These are phyloP conservation scores for Clarireedia monteithiana DNA, from an alignment of 2,329 filamentous ascomycete species.

Conservation along the genomic window DNA sequence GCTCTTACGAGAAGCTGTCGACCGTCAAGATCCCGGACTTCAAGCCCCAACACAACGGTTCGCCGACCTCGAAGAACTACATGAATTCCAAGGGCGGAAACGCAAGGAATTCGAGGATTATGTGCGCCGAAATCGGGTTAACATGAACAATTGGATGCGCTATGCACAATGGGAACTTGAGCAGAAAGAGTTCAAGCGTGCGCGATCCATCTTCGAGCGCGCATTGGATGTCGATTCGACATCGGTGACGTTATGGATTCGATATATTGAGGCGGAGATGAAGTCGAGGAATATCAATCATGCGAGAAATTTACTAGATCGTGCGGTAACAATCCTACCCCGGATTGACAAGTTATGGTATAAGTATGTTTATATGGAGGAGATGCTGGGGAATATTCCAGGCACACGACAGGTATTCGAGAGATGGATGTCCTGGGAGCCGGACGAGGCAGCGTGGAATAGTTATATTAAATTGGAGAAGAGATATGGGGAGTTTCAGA, in stretches of 20 bases:
- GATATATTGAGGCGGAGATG: conserved; percentile 96
- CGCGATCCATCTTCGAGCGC: conserved; percentile 87
- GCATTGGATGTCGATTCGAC: conserved; percentile 88
- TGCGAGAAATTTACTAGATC: conserved; percentile 86
- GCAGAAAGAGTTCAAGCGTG: conserved; percentile 92
- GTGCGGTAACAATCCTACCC: conserved; percentile 86
- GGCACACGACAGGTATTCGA: conserved; percentile 93
- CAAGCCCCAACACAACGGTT: conserved; percentile 93
- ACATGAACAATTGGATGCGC: conserved; percentile 98
- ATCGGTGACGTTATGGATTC: conserved; percentile 78
- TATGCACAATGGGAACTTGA: conserved; percentile 97
- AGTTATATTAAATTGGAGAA: conserved; percentile 97
- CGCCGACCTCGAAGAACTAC: conserved; percentile 91
- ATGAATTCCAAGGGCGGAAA: conserved; percentile 95
- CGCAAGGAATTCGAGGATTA: conserved; percentile 97
- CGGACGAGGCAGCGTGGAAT: conserved; percentile 90
- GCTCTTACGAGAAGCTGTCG: conserved; percentile 91
- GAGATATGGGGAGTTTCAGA: conserved; percentile 83
- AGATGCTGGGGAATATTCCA: conserved; percentile 90
- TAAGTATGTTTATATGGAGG: conserved; percentile 98
- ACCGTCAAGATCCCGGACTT: conserved; percentile 82
- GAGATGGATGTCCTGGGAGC: conserved; percentile 97
- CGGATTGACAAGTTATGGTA: conserved; percentile 97
- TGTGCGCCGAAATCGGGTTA: conserved; percentile 87
- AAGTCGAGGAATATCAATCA: conserved; percentile 94